Evolutionary conservation across 2,329 filamentous ascomycete genomes (phyloP).

Genomic region (Domatiomyces globalis): DNA sequence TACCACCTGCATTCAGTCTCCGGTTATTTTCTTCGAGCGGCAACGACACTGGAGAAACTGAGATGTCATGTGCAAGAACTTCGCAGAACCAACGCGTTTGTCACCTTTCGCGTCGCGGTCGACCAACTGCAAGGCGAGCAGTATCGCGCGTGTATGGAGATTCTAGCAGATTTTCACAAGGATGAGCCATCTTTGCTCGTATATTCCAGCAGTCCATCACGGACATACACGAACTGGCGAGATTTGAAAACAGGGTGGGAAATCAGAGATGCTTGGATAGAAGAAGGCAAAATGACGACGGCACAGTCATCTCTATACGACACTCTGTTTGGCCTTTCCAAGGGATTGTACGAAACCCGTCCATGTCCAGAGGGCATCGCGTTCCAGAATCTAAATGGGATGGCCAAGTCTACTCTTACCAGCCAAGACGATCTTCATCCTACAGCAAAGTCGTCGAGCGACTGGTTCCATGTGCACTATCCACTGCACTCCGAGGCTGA

Average conservation of each 20-base stretch:
- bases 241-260: slow-evolving; percentile 17
- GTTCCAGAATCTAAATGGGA: slow-evolving; percentile 32
- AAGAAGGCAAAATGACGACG: slow-evolving; percentile 18
- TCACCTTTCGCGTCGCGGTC: slow-evolving; percentile 34
- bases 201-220: slow-evolving; percentile 27
- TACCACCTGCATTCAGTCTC: slow-evolving; percentile 34
- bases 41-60: slow-evolving; percentile 28
- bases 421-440: slow-evolving; percentile 28
- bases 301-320: slow-evolving; percentile 16
- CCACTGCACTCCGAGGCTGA: slow-evolving; percentile 19
- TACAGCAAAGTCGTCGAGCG: slow-evolving; percentile 27
- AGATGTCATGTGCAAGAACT: slow-evolving; percentile 25
- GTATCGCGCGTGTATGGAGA: slow-evolving; percentile 29
- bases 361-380: slow-evolving; percentile 29
- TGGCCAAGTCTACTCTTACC: slow-evolving; percentile 23
- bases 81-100: slow-evolving; percentile 36
- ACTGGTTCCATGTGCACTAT: slow-evolving; percentile 27
- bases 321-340: slow-evolving; percentile 21
- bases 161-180: slow-evolving; percentile 36
- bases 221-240: slow-evolving; percentile 21
- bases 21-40: slow-evolving; percentile 36
- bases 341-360: slow-evolving; percentile 24
- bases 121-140: slow-evolving; percentile 29
- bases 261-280: slow-evolving; percentile 10
- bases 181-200: slow-evolving; percentile 26